Evolutionary conservation across 257 asterid genomes (phyloP).

Genomic region (Nicotiana undulata): DNA sequence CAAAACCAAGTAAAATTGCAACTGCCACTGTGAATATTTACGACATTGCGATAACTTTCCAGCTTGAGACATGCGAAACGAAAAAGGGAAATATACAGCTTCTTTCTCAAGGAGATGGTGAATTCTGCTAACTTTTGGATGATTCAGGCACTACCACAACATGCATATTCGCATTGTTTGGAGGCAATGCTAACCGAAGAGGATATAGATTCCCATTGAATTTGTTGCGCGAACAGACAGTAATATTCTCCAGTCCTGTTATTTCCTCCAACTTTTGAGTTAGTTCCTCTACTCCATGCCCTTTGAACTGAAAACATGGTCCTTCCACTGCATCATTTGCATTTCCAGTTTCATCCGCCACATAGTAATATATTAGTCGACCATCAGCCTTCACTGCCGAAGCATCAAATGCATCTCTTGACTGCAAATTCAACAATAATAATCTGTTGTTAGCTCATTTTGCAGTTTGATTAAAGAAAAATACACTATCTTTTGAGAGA

Average conservation of each 20-base stretch:
- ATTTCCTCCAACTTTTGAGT: constrained; percentile 51
- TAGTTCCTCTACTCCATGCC: constrained; percentile 52
- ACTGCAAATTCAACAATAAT: constrained; percentile 34
- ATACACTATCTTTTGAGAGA: constrained; percentile 1
- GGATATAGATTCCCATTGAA: constrained; percentile 79
- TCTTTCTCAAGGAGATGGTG: neutral
- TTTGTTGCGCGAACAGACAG: constrained; percentile 67
- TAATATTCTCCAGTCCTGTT: constrained; percentile 50
- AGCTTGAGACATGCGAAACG: neutral
- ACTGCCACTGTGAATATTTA: too few species aligned
- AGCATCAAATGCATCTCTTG: constrained; percentile 43
- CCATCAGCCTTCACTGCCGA: constrained; percentile 57
- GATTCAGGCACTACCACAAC: constrained; percentile 63
- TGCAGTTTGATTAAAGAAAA: neutral
- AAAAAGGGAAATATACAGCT: neutral
- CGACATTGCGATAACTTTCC: neutral
- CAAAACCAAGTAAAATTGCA: too few species aligned
- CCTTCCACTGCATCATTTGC: constrained; percentile 61
- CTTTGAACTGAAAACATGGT: constrained; percentile 52
- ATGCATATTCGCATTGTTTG: constrained; percentile 68
- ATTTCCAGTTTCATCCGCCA: constrained; percentile 67
- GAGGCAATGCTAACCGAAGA: constrained; percentile 89
- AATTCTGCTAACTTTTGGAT: constrained; percentile 32
- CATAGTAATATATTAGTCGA: constrained; percentile 47
- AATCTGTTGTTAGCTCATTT: neutral